A percentile compares a stretch with the other conserved stretches of the same genome.
Evolutionary conservation across 805 yeast genomes (phyloP).

Genomic region (Middelhovenomyces tepae): DNA sequence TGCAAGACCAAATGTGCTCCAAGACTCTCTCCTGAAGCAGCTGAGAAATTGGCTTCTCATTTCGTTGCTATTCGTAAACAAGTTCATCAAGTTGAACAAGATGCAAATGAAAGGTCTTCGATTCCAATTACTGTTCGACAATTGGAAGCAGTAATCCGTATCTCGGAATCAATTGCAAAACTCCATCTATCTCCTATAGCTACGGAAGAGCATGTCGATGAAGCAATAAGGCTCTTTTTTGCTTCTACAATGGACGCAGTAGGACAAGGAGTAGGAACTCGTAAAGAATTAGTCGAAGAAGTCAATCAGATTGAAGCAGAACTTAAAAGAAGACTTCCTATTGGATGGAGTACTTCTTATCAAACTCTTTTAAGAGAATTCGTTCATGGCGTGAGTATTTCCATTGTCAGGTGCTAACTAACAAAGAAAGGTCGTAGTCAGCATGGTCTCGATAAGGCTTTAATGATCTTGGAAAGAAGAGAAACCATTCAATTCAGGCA

Average conservation of each 20-base stretch:
- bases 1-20: constrained; percentile 92
- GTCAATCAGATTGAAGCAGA: constrained; percentile 75
- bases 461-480: constrained; percentile 71
- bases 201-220: constrained; percentile 82
- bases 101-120: constrained; percentile 80
- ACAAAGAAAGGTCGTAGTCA: constrained; percentile 39
- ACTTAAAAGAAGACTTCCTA: constrained; percentile 81
- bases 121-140: constrained; percentile 98
- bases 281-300: constrained; percentile 57
- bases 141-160: constrained; percentile 93
- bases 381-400: constrained; percentile 20
- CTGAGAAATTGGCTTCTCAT: constrained; percentile 83
- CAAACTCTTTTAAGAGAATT: constrained; percentile 77
- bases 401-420: no score
- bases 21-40: constrained; percentile 75
- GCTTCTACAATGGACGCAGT: constrained; percentile 98
- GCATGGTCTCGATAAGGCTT: constrained; percentile 73
- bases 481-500: constrained; percentile 83
- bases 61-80: constrained; percentile 84
- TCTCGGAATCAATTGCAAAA: constrained; percentile 89
- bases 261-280: constrained; percentile 45
- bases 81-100: constrained; percentile 70
- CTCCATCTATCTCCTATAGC: constrained; percentile 76
- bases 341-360: constrained; percentile 93
- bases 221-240: constrained; percentile 85